Evolutionary conservation across 305 asterid genomes (phyloP).

Genomic region (Euphrasia arctica): DNA sequence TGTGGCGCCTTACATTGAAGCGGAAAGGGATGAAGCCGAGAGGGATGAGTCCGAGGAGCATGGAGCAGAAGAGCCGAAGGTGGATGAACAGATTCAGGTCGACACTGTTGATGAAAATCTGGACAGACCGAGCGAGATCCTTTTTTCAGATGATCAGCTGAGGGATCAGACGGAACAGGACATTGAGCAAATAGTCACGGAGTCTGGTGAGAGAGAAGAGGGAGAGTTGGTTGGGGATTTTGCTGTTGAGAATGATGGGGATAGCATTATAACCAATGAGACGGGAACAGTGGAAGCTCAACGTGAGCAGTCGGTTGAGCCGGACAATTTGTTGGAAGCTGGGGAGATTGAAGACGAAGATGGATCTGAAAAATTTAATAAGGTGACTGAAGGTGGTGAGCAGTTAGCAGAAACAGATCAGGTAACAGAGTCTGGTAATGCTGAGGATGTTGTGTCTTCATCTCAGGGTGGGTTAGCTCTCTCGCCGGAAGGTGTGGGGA

Average conservation of each 20-base stretch:
- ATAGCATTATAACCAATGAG: conserved; percentile 35
- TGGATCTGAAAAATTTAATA: conserved; percentile 19
- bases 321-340: conserved; percentile 44
- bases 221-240: conserved; percentile 66
- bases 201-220: conserved; percentile 76
- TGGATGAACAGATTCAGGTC: conserved; percentile 38
- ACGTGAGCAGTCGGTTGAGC: conserved; percentile 35
- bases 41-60: conserved; percentile 58
- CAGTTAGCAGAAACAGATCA: conserved; percentile 29
- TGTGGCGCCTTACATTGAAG: conserved; percentile 34
- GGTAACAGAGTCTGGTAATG: too few species aligned
- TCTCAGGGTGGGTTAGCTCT: conserved; percentile 24
- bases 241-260: conserved; percentile 54
- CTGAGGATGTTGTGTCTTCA: conserved; percentile 36
- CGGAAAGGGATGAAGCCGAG: conserved; percentile 50
- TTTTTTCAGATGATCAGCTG: conserved; percentile 44
- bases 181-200: conserved; percentile 48
- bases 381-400: conserved; percentile 40
- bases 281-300: conserved; percentile 46
- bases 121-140: conserved; percentile 40
- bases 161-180: conserved; percentile 63
- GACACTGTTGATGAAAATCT: conserved; percentile 43
- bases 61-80: conserved; percentile 44
- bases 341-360: conserved; percentile 53
- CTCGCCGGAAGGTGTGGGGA: conserved; percentile 24